These are phyloP conservation scores for Blastocystis sp. DNA, from an alignment of 352 stramenopile species.

Conservation along the genomic window DNA sequence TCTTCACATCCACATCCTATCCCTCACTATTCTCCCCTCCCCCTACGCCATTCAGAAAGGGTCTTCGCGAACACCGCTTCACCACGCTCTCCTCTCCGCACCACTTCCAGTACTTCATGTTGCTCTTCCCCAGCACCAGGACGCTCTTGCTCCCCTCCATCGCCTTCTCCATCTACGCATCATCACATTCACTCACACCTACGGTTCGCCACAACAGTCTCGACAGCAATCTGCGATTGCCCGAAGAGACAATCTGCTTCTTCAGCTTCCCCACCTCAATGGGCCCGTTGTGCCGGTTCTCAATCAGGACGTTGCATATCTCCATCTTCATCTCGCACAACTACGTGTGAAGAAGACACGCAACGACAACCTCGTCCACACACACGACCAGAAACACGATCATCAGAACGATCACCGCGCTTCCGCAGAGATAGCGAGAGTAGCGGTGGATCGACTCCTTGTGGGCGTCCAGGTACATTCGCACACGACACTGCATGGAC, in stretches of 20 bases:
- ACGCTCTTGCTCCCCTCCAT: not conserved
- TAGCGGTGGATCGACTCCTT: not conserved
- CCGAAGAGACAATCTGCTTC: not conserved
- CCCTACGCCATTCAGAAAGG: not conserved
- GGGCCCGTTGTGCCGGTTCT: not conserved
- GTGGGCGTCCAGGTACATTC: not conserved
- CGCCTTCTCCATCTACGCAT: not conserved
- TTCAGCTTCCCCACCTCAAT: not conserved
- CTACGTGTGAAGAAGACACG: not conserved
- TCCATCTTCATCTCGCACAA: constrained; percentile 9
- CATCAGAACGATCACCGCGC: not conserved
- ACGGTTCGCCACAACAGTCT: constrained; percentile 5
- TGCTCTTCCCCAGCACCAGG: not conserved
- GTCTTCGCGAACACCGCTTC: not conserved
- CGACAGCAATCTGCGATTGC: not conserved
- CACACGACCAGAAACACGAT: not conserved
- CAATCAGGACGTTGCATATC: constrained; percentile 33
- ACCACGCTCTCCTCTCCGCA: not conserved
- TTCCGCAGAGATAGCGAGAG: not conserved
- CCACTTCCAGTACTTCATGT: not conserved
- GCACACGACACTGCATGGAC: not conserved
- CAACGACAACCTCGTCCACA: not conserved
- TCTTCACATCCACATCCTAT: not conserved
- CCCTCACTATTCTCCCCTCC: not conserved
- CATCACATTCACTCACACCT: not conserved